phyloP scores from a whole-genome alignment of 352 stramenopile species.

The Thalassiosira hispida region DNA sequence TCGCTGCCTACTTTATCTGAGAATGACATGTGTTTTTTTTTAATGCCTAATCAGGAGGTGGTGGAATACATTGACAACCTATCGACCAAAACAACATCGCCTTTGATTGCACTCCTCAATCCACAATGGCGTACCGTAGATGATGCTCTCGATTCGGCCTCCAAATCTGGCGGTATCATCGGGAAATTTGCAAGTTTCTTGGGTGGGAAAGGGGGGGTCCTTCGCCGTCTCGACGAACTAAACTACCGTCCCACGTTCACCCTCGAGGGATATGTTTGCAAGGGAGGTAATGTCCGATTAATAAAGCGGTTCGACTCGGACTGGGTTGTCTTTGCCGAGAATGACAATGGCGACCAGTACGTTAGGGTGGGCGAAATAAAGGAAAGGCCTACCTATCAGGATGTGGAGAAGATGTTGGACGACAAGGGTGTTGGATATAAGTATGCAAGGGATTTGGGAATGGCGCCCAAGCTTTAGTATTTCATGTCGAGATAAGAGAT shows the following conservation, averaged over 20 bases:
- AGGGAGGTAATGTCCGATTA: constrained; percentile 78
- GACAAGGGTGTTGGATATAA: constrained; percentile 79
- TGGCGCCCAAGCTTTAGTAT: constrained; percentile 67
- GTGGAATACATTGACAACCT: constrained; percentile 69
- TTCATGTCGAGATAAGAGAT: too few species aligned
- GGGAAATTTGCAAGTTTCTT: constrained; percentile 80
- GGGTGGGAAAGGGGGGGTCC: constrained; percentile 77
- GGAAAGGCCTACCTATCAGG: constrained; percentile 77
- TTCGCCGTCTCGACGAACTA: constrained; percentile 67
- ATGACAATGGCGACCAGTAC: constrained; percentile 72
- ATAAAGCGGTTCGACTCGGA: constrained; percentile 81
- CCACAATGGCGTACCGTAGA: constrained; percentile 84
- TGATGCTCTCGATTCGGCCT: constrained; percentile 80
- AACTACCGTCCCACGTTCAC: constrained; percentile 71
- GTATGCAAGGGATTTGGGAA: constrained; percentile 80
- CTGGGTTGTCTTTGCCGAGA: constrained; percentile 82
- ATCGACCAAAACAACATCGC: constrained; percentile 42
- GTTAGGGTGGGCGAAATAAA: constrained; percentile 60
- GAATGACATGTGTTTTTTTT: constrained; percentile 73
- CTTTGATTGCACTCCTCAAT: constrained; percentile 79
- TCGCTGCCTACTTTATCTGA: constrained; percentile 47
- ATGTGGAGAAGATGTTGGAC: constrained; percentile 83
- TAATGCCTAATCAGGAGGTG: constrained; percentile 80
- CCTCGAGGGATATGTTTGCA: constrained; percentile 84
- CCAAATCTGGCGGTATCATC: constrained; percentile 63